Percentiles rank a stretch among this genome's conserved stretches.
Evolutionary conservation across 2,329 filamentous ascomycete species (phyloP).

Genomic region (Thelonectria blattea): DNA sequence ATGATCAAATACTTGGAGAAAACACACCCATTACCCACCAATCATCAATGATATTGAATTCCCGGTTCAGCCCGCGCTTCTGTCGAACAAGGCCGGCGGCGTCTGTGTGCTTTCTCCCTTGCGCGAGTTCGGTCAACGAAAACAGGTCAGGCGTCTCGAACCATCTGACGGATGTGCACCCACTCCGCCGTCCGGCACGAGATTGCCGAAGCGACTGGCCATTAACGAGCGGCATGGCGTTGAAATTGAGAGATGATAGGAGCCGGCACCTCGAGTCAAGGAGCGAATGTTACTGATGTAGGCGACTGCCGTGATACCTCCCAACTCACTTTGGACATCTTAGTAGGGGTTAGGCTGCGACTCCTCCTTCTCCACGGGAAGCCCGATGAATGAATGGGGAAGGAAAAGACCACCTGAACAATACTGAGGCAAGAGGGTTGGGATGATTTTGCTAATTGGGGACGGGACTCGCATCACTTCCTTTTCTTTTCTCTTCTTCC

Average conservation of each 20-base stretch:
- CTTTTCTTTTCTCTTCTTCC: background rate
- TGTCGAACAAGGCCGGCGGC: background rate
- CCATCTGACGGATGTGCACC: constrained; percentile 8
- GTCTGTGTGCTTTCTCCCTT: background rate
- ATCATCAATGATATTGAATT: background rate
- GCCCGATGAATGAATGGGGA: background rate
- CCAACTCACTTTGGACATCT: background rate
- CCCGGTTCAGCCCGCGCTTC: background rate
- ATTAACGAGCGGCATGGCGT: too few species aligned
- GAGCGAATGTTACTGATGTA: too few species aligned
- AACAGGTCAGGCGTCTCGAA: constrained; percentile 20
- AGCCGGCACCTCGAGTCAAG: too few species aligned
- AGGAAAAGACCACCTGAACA: background rate
- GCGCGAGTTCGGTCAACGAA: constrained; percentile 15
- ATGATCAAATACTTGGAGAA: too few species aligned
- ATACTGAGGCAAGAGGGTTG: background rate
- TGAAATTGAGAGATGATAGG: too few species aligned
- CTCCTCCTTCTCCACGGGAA: background rate
- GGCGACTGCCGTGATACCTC: background rate
- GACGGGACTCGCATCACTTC: background rate
- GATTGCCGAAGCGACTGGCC: constrained; percentile 13
- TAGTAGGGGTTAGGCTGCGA: background rate
- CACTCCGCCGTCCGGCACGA: constrained; percentile 14
- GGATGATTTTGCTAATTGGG: background rate
- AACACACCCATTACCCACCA: too few species aligned